A percentile compares a stretch with the other conserved stretches of the same genome.
These are phyloP conservation scores for Gossypium trilobum DNA, from an alignment of 441 rosid genomes.

Conservation along the genomic window DNA sequence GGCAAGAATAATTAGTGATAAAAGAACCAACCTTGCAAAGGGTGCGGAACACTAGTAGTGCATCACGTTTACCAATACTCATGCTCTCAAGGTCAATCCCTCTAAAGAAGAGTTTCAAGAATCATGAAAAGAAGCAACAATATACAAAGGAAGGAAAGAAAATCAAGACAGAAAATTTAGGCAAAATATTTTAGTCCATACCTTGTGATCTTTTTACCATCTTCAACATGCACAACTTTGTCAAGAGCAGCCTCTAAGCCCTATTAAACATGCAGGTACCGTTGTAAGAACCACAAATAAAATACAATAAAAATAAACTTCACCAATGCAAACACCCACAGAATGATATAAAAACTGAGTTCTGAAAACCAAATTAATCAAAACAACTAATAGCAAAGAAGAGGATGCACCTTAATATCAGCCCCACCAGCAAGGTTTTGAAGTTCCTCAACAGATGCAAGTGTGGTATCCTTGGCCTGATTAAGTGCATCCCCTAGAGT, in stretches of 20 bases:
- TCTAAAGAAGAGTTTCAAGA: constrained; percentile 28
- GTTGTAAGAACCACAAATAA: constrained; percentile 14
- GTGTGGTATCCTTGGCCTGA: constrained; percentile 58
- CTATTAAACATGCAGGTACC: constrained; percentile 31
- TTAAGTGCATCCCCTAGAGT: constrained; percentile 76
- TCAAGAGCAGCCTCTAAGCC: constrained; percentile 99
- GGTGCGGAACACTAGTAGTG: constrained; percentile 89
- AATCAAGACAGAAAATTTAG: constrained; percentile 7
- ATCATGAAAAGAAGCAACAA: constrained; percentile 15
- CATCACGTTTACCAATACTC: constrained; percentile 93
- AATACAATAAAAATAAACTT: constrained; percentile 5
- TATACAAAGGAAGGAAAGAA: constrained; percentile 12
- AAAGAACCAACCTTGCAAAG: constrained; percentile 83
- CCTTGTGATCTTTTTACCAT: constrained; percentile 90
- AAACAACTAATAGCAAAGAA: constrained; percentile 1
- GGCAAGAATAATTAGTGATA: constrained; percentile 14
- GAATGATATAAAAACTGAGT: background rate
- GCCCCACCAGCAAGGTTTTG: constrained; percentile 95
- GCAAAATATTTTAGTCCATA: constrained; percentile 26
- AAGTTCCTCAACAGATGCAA: constrained; percentile 96
- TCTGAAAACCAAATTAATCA: background rate
- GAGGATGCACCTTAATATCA: constrained; percentile 75
- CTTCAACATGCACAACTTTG: constrained; percentile 95
- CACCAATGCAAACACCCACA: background rate
- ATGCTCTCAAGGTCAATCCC: constrained; percentile 95